Base-by-base conservation (phyloP, 768 basidiomycete genomes). In the Suillus alpinus region DNA sequence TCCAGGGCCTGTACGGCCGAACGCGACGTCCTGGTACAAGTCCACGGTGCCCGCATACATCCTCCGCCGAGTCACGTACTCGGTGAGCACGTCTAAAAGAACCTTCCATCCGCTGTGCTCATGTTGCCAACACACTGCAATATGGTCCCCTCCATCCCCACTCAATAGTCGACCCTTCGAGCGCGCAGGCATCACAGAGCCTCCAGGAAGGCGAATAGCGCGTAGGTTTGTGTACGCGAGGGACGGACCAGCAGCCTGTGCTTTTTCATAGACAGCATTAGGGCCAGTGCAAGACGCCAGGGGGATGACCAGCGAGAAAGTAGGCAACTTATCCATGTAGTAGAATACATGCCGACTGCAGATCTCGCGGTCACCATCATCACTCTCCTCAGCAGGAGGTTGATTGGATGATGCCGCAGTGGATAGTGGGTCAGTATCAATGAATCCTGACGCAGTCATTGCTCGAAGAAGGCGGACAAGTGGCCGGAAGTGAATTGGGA, bases 31-130 rank as follows among this genome's bases (percentile, higher is more conserved):
- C 52, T 80, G 79, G 66, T 83, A 84, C 13, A 75, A 71, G 71
- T 20, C 79, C 72, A 26, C 75, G 7, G 70, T 69, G 1, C 72
- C 66, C n/a, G 77, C 61, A 51, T 81, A 75, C 67, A 79, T 71
- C 10, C 84, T 80, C 60, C 80, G 75, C 34, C 83, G 82, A 60
- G 84, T 86, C 59, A 89, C 85, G 68, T 89, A 92, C 68, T 90
- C 88, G 4, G 85, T 84, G 57, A 96, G 77, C 9, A 95, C 76
- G 65, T 94, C 94, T n/a, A 94, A 71, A 6, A 96, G 74, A 14
- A 96, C 71, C 64, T 84, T 89, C 95, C 95, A 97, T 2, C 91
- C 93, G 7, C 89, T 92, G 68, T 94, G 87, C 49, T 86, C 79
- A 64, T 90, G 87, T 63, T 88, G 81, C 95, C 95, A 97, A 20